Percentiles rank a stretch among this genome's conserved stretches.
These are phyloP conservation scores for Calonectria leucothoes DNA, from an alignment of 2,329 filamentous ascomycete genomes.

Conservation along the genomic window DNA sequence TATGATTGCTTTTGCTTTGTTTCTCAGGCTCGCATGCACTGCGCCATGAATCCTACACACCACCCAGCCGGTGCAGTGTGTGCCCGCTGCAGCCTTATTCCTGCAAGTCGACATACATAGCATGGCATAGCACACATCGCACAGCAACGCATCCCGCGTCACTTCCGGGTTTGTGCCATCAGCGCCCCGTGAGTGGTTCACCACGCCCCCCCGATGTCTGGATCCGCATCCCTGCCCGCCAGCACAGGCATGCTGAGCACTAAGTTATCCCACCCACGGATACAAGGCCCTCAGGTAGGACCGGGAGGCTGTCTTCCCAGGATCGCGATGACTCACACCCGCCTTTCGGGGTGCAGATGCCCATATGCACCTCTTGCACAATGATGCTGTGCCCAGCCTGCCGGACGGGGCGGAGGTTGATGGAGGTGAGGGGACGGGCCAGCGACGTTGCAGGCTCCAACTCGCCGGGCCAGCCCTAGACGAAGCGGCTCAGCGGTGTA, in stretches of 20 bases:
- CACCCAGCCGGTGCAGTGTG: background rate
- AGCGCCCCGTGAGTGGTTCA: conserved; percentile 30
- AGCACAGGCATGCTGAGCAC: conserved; percentile 19
- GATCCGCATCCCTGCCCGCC: conserved; percentile 40
- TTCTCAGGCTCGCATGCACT: conserved; percentile 27
- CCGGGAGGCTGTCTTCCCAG: conserved; percentile 24
- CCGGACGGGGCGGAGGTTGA: conserved; percentile 3
- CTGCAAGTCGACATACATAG: conserved; percentile 8
- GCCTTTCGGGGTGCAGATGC: conserved; percentile 19
- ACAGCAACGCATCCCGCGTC: conserved; percentile 2
- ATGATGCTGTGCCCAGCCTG: conserved; percentile 19
- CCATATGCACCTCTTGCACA: conserved; percentile 6
- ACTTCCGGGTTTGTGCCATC: conserved; percentile 18
- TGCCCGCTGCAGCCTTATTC: conserved; percentile 29
- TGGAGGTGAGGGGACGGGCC: conserved; percentile 2
- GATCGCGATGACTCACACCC: conserved; percentile 39
- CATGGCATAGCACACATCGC: background rate
- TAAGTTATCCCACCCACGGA: background rate
- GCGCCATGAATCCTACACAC: conserved; percentile 17
- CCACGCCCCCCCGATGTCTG: conserved; percentile 20
- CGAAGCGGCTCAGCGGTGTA: conserved; percentile 33
- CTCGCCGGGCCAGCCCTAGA: conserved; percentile 28
- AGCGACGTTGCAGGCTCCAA: conserved; percentile 33
- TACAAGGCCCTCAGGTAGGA: conserved; percentile 7
- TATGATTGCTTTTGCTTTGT: conserved; percentile 21